A percentile compares a stretch with the other conserved stretches of the same genome.
phyloP scores from a whole-genome alignment of 495 filamentous ascomycete species.

The Penicilliopsis zonata region DNA sequence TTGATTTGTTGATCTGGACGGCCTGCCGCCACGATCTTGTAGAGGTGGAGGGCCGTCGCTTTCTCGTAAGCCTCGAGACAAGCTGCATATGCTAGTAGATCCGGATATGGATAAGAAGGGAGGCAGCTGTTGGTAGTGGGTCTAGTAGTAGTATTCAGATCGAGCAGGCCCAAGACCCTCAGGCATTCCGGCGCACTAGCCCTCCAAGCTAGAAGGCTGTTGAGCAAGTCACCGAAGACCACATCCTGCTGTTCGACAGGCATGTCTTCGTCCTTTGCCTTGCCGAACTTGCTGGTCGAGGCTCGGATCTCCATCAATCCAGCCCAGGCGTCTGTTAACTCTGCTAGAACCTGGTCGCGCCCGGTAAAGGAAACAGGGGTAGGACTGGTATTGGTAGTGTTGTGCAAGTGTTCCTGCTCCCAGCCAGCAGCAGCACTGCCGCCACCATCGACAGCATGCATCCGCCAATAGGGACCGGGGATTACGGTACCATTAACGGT shows the following conservation, averaged over 20 bases:
- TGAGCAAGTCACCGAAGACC: conserved; percentile 20
- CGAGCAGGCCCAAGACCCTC: conserved; percentile 18
- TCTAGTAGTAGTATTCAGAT: conserved; percentile 21
- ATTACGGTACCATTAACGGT: conserved; percentile 27
- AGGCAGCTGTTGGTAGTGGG: too few species aligned
- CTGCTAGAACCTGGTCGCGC: conserved; percentile 16
- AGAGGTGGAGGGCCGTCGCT: conserved; percentile 24
- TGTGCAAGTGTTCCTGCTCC: too few species aligned
- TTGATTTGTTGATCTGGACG: conserved; percentile 19
- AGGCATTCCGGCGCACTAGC: conserved; percentile 19
- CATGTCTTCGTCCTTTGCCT: conserved; percentile 23
- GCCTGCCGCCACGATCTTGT: conserved; percentile 22
- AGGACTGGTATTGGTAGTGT: conserved; percentile 24
- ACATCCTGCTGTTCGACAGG: conserved; percentile 20
- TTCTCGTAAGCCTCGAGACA: conserved; percentile 32
- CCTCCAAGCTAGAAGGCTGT: conserved; percentile 22
- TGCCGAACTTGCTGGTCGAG: conserved; percentile 24
- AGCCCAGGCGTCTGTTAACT: conserved; percentile 24
- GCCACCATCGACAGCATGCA: conserved; percentile 21
- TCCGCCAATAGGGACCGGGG: conserved; percentile 28
- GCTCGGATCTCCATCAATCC: conserved; percentile 31
- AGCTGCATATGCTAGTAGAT: conserved; percentile 25
- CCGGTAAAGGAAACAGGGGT: conserved; percentile 9
- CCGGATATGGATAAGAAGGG: conserved; percentile 15
- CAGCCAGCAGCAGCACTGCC: too few species aligned